A percentile compares a stretch with the other conserved stretches of the same genome.
Conservation (phyloP, 2,329 filamentous ascomycete genomes). For the Arthrobotrys iridis region DNA sequence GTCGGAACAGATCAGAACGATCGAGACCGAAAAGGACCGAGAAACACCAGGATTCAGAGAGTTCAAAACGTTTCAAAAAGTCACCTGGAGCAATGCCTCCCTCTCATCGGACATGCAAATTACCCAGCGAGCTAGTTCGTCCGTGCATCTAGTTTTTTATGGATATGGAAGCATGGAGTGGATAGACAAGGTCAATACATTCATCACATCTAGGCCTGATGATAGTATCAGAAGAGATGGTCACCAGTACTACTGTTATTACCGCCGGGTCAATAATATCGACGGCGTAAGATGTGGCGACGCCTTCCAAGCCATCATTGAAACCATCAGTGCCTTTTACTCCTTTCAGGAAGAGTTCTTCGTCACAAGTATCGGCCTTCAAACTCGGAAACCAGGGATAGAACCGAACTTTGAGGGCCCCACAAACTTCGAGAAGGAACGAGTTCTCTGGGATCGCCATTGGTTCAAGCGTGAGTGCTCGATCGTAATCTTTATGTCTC, state of each 20-base stretch:
- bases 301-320: neutral
- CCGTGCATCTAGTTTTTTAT: neutral
- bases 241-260: neutral
- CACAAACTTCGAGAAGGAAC: conserved; percentile 2
- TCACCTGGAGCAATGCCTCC: neutral
- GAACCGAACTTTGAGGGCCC: neutral
- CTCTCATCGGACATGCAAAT: neutral
- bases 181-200: neutral
- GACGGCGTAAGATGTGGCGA: conserved; percentile 10
- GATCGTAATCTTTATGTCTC: neutral
- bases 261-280: neutral
- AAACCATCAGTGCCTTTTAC: neutral
- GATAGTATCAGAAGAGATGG: neutral
- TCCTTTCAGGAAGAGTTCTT: conserved; percentile 6
- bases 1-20: neutral
- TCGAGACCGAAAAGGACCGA: neutral
- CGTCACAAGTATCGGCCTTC: neutral
- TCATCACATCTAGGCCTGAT: neutral
- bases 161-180: neutral
- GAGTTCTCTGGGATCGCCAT: neutral
- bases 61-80: neutral
- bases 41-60: neutral
- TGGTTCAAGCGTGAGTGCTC: conserved; percentile 5
- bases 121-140: neutral
- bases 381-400: neutral